phyloP scores from a whole-genome alignment of 192 early-diverging fungal species.

The Rhizophagus prolifer region DNA sequence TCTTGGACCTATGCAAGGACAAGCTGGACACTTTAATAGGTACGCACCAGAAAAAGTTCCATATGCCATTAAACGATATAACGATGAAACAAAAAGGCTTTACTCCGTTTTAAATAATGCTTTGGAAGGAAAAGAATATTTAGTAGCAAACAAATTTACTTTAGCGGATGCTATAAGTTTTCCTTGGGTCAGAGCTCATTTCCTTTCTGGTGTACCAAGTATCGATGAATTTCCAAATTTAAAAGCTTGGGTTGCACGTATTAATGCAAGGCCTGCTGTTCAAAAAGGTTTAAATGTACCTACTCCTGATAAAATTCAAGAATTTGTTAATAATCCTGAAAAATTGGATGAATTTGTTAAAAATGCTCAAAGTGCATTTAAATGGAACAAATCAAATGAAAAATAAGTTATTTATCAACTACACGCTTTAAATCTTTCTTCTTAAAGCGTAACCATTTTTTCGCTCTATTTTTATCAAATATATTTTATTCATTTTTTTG shows the following conservation, averaged over 20 bases:
- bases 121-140: constrained; percentile 34
- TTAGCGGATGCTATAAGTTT: constrained; percentile 56
- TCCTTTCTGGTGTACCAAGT: constrained; percentile 27
- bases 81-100: constrained; percentile 51
- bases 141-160: constrained; percentile 41
- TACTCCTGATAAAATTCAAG: background rate
- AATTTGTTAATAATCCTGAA: background rate
- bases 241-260: constrained; percentile 46
- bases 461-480: too few species aligned
- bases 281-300: constrained; percentile 37
- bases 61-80: constrained; percentile 55
- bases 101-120: constrained; percentile 40
- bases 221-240: constrained; percentile 44
- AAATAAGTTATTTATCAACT: background rate
- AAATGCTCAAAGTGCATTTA: background rate
- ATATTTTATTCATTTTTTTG: too few species aligned
- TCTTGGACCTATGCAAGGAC: constrained; percentile 51
- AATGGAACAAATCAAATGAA: background rate
- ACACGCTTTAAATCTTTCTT: too few species aligned
- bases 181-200: constrained; percentile 37
- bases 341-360: background rate
- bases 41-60: constrained; percentile 52
- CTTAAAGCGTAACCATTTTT: too few species aligned
- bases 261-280: constrained; percentile 39
- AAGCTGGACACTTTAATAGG: constrained; percentile 50